phyloP scores from a whole-genome alignment of 2,329 filamentous ascomycete species.

The Thelonectria olida region DNA sequence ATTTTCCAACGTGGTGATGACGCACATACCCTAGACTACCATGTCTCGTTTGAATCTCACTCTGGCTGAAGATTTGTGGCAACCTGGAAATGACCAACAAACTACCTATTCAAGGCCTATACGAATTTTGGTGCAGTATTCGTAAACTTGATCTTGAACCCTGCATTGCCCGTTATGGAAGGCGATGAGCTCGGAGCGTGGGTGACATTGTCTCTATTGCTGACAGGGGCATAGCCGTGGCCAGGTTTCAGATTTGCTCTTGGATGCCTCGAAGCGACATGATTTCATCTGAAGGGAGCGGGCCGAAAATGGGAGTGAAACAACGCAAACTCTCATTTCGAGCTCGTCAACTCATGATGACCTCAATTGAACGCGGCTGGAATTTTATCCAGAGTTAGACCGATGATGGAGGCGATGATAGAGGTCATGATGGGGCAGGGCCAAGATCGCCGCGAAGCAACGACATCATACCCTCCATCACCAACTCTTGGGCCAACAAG shows the following conservation, averaged over 20 bases:
- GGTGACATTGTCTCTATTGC: background rate
- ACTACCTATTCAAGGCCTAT: background rate
- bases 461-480: conserved; percentile 12
- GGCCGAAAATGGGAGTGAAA: conserved; percentile 5
- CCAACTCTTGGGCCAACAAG: background rate
- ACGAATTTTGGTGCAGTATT: background rate
- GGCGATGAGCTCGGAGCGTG: background rate
- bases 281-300: background rate
- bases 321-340: background rate
- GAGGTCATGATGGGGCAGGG: background rate
- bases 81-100: background rate
- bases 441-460: background rate
- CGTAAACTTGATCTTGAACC: conserved; percentile 8
- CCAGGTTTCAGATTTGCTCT: conserved; percentile 9
- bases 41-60: background rate
- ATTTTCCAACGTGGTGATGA: background rate
- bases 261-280: background rate
- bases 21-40: background rate
- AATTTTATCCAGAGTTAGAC: background rate
- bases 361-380: background rate
- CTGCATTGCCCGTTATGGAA: conserved; percentile 1
- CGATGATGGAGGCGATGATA: background rate
- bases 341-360: background rate
- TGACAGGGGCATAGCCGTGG: conserved; percentile 2
- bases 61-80: background rate